Evolutionary conservation across 2,329 filamentous ascomycete genomes (phyloP).

Genomic region (Mycosphaerella arachidis): DNA sequence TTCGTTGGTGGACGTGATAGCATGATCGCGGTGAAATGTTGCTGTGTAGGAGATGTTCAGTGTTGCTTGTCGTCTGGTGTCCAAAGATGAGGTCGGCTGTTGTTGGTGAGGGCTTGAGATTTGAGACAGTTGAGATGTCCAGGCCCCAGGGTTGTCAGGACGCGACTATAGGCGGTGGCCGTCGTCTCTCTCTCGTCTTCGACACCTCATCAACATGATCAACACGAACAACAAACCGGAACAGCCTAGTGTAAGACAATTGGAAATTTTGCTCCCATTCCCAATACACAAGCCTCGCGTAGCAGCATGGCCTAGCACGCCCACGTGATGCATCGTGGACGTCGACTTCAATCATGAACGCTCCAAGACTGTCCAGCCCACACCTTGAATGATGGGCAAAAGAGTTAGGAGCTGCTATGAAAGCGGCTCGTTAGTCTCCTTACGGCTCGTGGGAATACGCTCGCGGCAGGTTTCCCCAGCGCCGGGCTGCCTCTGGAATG

Average conservation of each 20-base stretch:
- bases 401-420: too few species aligned
- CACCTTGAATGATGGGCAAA: neutral
- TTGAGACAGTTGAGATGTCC: too few species aligned
- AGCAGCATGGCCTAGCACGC: neutral
- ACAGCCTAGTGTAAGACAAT: too few species aligned
- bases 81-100: neutral
- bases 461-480: conserved; percentile 1
- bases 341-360: too few species aligned
- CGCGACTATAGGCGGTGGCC: too few species aligned
- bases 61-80: neutral
- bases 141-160: too few species aligned
- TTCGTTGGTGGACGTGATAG: conserved; percentile 35
- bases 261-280: neutral
- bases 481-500: conserved; percentile 18
- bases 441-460: conserved; percentile 9
- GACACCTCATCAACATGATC: too few species aligned
- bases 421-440: neutral
- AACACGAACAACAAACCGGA: too few species aligned
- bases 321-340: too few species aligned
- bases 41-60: neutral
- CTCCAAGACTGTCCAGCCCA: too few species aligned
- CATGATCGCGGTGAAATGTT: conserved; percentile 20
- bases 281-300: neutral
- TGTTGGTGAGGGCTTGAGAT: neutral
- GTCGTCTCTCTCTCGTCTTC: too few species aligned